Evolutionary conservation across 2,329 filamentous ascomycete genomes (phyloP).

Genomic region (Tricladium varicosporioides): DNA sequence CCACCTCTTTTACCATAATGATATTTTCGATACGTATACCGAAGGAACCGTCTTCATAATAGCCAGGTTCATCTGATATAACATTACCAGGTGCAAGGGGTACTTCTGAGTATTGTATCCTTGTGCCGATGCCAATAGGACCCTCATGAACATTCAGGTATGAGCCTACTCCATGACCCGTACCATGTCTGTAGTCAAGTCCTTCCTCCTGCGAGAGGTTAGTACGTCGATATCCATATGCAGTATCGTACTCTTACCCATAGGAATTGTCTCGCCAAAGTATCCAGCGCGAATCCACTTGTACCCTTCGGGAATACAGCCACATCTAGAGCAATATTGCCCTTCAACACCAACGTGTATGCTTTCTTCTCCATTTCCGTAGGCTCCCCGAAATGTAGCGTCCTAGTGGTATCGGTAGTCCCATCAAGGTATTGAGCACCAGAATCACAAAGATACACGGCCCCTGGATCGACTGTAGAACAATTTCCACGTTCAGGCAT

Average conservation of each 20-base stretch:
- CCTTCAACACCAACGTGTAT: slow-evolving; percentile 93
- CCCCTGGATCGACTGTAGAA: slow-evolving; percentile 76
- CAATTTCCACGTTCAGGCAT: slow-evolving; percentile 81
- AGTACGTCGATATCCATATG: slow-evolving; percentile 1
- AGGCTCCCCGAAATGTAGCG: slow-evolving; percentile 85
- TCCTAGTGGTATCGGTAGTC: slow-evolving; percentile 93
- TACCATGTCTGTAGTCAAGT: slow-evolving; percentile 93
- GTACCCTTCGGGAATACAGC: slow-evolving; percentile 93
- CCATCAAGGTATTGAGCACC: slow-evolving; percentile 96
- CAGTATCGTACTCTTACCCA: slow-evolving; percentile 59
- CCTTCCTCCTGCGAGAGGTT: slow-evolving; percentile 57
- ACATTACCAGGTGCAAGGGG: slow-evolving; percentile 89
- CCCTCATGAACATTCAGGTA: slow-evolving; percentile 97
- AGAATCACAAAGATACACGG: slow-evolving; percentile 93
- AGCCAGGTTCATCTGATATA: slow-evolving; percentile 92
- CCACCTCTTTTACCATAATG: slow-evolving; percentile 83
- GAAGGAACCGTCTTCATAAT: slow-evolving; percentile 93
- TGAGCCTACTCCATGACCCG: slow-evolving; percentile 92
- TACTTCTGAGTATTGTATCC: slow-evolving; percentile 88
- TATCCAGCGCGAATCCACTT: slow-evolving; percentile 87
- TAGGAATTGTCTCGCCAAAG: slow-evolving; percentile 82
- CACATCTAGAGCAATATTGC: slow-evolving; percentile 83
- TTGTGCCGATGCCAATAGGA: slow-evolving; percentile 91
- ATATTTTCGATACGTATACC: slow-evolving; percentile 97
- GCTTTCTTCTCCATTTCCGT: slow-evolving; percentile 81